Conservation (phyloP, 2,329 filamentous ascomycete species). For the Ophiostoma triangulosporum region DNA sequence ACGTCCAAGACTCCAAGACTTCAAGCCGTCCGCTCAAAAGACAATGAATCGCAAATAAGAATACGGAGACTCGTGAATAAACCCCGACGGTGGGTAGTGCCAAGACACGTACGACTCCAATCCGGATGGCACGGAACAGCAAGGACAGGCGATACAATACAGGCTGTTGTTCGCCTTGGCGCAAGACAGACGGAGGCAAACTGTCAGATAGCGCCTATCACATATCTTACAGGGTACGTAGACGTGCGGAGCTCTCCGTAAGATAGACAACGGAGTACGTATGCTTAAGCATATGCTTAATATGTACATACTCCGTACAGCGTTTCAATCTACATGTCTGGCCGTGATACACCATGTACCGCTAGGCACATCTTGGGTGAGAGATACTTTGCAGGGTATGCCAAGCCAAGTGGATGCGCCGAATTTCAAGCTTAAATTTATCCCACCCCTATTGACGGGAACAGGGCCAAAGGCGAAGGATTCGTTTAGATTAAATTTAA, state of each 20-base stretch:
- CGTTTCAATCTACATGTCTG: background rate
- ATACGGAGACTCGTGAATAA: background rate
- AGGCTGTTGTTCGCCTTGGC: background rate
- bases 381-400: background rate
- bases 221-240: no score
- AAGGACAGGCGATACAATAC: background rate
- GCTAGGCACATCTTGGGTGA: background rate
- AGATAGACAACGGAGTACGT: no score
- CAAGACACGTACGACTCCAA: conserved; percentile 4
- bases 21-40: no score
- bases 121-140: conserved; percentile 5
- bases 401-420: conserved; percentile 16
- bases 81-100: background rate
- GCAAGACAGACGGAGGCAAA: background rate
- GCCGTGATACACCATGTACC: background rate
- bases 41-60: background rate
- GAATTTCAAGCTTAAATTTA: conserved; percentile 18
- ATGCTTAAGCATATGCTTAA: no score
- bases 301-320: no score
- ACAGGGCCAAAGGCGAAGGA: background rate
- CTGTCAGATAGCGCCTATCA: background rate
- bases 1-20: no score
- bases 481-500: background rate
- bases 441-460: conserved; percentile 2
- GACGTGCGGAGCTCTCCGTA: conserved; percentile 1